Evolutionary conservation across 306 rosid genomes (phyloP).

Genomic region (Lathyrus oleraceus): DNA sequence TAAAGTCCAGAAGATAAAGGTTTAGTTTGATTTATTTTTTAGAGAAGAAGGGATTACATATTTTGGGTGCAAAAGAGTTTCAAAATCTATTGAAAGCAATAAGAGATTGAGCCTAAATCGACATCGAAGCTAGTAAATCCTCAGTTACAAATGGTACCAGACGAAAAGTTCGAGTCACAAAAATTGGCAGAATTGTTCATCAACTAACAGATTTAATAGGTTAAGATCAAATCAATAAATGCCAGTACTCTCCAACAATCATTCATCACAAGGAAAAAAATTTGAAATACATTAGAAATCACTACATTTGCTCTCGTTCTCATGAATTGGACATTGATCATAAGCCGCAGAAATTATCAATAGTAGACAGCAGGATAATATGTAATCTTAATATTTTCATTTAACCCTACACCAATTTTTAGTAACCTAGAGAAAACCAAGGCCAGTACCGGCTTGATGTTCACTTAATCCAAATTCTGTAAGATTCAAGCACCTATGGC

Average conservation of each 20-base stretch:
- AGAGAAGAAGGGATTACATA: neutral
- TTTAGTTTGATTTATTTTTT: neutral
- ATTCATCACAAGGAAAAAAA: neutral
- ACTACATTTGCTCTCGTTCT: constrained; percentile 10
- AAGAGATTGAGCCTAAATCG: neutral
- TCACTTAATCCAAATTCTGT: constrained; percentile 35
- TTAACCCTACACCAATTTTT: constrained; percentile 23
- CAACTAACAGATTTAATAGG: neutral
- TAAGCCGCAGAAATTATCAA: constrained; percentile 20
- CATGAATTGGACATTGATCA: constrained; percentile 19
- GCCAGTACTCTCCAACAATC: neutral
- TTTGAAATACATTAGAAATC: neutral
- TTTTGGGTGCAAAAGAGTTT: neutral
- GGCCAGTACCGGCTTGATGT: constrained; percentile 6
- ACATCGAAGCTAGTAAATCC: too few species aligned
- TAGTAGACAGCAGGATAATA: constrained; percentile 6
- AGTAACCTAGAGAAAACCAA: constrained; percentile 17
- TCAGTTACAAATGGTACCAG: neutral
- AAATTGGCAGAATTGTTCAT: neutral
- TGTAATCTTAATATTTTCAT: neutral
- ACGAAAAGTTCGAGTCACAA: neutral
- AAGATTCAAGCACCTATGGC: constrained; percentile 33
- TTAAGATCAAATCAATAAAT: neutral
- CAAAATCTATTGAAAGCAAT: neutral
- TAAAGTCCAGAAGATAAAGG: neutral